phyloP scores from a whole-genome alignment of 495 filamentous ascomycete genomes.

The Rhypophila decipiens region DNA sequence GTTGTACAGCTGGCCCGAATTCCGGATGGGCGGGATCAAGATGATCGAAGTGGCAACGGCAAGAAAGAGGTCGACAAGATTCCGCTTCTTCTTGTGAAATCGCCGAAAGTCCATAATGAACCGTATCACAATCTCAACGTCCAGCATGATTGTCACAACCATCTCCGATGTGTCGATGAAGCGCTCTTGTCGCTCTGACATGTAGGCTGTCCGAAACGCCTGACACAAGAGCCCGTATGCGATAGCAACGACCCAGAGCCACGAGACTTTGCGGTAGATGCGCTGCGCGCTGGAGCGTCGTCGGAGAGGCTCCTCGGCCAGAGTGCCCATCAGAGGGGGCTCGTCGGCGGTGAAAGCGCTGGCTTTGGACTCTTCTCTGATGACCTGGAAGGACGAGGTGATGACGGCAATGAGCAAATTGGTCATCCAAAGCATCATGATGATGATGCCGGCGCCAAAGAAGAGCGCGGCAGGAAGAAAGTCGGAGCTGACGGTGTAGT shows the following conservation, averaged over 20 bases:
- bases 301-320: conserved; percentile 41
- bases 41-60: conserved; percentile 79
- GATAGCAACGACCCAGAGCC: conserved; percentile 79
- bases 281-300: conserved; percentile 54
- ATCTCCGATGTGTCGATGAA: conserved; percentile 61
- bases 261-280: conserved; percentile 63
- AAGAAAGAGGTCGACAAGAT: conserved; percentile 73
- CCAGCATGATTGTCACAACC: conserved; percentile 69
- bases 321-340: conserved; percentile 31
- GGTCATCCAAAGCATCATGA: conserved; percentile 93
- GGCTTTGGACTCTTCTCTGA: conserved; percentile 88
- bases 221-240: conserved; percentile 69
- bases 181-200: conserved; percentile 48
- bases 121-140: conserved; percentile 76
- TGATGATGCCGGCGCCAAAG: conserved; percentile 79
- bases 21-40: conserved; percentile 72
- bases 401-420: conserved; percentile 98
- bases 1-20: conserved; percentile 70
- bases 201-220: conserved; percentile 65
- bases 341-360: conserved; percentile 86
- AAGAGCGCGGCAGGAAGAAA: conserved; percentile 80
- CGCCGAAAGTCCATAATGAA: conserved; percentile 70
- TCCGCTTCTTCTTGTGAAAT: conserved; percentile 66
- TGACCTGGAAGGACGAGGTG: conserved; percentile 97
- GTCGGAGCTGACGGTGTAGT: conserved; percentile 85